Evolutionary conservation across 805 yeast genomes (phyloP).

Genomic region (Candida tammaniensis): DNA sequence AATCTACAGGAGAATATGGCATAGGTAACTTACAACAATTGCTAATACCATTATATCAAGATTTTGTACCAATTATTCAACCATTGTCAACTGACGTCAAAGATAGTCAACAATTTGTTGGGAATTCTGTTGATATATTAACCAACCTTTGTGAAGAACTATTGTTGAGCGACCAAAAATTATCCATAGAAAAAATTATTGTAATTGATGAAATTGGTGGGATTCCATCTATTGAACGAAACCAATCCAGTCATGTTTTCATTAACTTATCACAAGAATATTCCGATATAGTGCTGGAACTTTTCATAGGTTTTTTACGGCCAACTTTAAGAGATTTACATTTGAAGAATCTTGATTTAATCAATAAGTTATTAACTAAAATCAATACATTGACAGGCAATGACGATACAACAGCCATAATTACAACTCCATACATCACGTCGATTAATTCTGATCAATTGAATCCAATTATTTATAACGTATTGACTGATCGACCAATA

Average conservation of each 20-base stretch:
- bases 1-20: constrained; percentile 5
- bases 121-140: constrained; percentile 23
- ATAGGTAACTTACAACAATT: constrained; percentile 28
- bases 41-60: constrained; percentile 41
- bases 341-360: constrained; percentile 59
- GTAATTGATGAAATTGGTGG: constrained; percentile 86
- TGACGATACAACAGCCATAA: constrained; percentile 68
- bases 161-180: constrained; percentile 24
- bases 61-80: constrained; percentile 61
- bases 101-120: constrained; percentile 23
- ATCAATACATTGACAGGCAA: constrained; percentile 42
- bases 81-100: constrained; percentile 49
- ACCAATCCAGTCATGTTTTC: constrained; percentile 79
- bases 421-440: constrained; percentile 81
- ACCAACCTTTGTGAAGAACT: constrained; percentile 23
- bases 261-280: constrained; percentile 84
- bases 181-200: constrained; percentile 77
- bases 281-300: constrained; percentile 59
- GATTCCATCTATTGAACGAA: constrained; percentile 81
- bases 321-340: constrained; percentile 52
- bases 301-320: constrained; percentile 53
- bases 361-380: constrained; percentile 53
- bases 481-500: constrained; percentile 86
- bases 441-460: constrained; percentile 49
- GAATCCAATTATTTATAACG: constrained; percentile 87